These are phyloP conservation scores for Aspergillus amoenus DNA, from an alignment of 2,329 filamentous ascomycete genomes.

Conservation along the genomic window DNA sequence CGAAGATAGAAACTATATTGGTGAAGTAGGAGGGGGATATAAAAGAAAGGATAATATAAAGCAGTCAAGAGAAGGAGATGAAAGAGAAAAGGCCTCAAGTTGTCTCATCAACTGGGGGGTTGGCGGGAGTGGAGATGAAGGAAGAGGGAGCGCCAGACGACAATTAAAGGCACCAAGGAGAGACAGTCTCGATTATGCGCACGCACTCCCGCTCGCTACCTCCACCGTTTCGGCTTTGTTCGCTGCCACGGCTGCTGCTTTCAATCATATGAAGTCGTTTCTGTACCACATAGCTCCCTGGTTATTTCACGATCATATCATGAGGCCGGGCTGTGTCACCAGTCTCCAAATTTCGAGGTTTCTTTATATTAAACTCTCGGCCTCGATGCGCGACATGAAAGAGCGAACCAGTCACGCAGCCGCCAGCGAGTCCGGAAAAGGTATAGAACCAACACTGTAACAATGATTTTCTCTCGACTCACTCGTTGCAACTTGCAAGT, in stretches of 20 bases:
- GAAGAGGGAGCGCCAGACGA: background rate
- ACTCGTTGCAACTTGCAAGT: background rate
- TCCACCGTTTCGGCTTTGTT: background rate
- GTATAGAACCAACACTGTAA: background rate
- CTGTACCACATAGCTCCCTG: background rate
- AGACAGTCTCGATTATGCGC: constrained; percentile 3
- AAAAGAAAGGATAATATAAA: constrained; percentile 5
- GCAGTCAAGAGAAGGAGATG: constrained; percentile 3
- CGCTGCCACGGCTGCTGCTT: background rate
- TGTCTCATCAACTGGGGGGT: constrained; percentile 7
- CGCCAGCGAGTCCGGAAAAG: background rate
- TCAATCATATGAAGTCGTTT: background rate
- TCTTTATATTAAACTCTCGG: background rate
- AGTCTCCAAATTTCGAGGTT: background rate
- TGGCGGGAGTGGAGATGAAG: constrained; percentile 6
- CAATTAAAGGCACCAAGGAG: constrained; percentile 9
- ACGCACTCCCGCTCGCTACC: background rate
- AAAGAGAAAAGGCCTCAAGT: constrained; percentile 8
- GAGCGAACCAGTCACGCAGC: background rate
- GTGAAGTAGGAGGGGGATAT: background rate
- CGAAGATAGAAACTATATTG: background rate
- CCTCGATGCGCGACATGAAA: no score
- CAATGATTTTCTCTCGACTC: background rate
- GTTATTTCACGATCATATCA: background rate
- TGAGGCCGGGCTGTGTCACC: background rate